Evolutionary conservation across 1,284 basidiomycete species (phyloP).

Genomic region (Fomitopsis pinicola): DNA sequence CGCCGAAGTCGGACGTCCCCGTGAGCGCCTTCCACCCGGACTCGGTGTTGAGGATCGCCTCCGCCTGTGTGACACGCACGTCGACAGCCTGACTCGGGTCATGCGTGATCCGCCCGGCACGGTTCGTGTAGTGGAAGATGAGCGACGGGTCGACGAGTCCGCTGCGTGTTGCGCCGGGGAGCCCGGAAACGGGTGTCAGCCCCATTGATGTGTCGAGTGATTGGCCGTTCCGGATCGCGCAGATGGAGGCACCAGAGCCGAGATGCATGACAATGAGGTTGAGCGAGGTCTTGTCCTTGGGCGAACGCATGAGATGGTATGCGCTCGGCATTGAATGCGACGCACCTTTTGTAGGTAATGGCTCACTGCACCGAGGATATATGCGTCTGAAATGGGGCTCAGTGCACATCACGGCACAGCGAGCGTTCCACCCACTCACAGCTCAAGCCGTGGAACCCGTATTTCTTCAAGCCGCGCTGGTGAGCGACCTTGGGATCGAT

Average conservation of each 20-base stretch:
- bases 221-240: conserved; percentile 65
- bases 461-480: conserved; percentile 72
- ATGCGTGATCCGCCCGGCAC: conserved; percentile 52
- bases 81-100: conserved; percentile 41
- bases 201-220: conserved; percentile 84
- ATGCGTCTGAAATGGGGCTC: conserved; percentile 42
- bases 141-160: conserved; percentile 81
- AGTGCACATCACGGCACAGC: not conserved
- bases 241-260: conserved; percentile 81
- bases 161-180: conserved; percentile 84
- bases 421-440: conserved; percentile 36
- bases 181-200: conserved; percentile 70
- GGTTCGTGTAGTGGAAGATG: conserved; percentile 81
- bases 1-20: conserved; percentile 76
- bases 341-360: conserved; percentile 51
- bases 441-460: conserved; percentile 84
- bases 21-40: conserved; percentile 72
- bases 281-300: conserved; percentile 32
- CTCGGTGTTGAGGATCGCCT: conserved; percentile 74
- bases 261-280: conserved; percentile 82
- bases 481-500: conserved; percentile 62
- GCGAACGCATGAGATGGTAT: conserved; percentile 13
- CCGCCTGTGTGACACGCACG: conserved; percentile 71
- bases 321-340: not conserved
- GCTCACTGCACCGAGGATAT: conserved; percentile 59